phyloP scores from a whole-genome alignment of 2,329 filamentous ascomycete species.

The Aspergillus novoparasiticus region DNA sequence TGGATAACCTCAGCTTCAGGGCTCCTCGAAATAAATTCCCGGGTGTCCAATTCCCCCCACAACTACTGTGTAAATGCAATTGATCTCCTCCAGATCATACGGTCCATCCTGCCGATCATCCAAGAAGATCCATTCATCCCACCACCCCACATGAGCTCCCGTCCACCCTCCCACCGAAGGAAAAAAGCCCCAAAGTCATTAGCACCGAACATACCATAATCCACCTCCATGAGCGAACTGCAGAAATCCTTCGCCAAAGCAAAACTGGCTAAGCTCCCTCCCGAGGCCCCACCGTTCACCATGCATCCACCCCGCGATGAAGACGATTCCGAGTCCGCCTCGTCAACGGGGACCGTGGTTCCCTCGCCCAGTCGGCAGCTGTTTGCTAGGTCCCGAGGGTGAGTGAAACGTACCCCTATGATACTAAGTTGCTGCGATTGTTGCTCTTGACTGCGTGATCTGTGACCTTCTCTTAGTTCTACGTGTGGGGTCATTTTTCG shows the following conservation, averaged over 20 bases:
- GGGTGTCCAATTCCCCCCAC: not conserved
- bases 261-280: conserved; percentile 66
- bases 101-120: not conserved
- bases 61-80: not conserved
- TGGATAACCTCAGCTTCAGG: not conserved
- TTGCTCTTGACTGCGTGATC: not conserved
- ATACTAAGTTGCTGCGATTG: not conserved
- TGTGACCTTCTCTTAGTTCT: not conserved
- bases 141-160: conserved; percentile 4
- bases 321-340: conserved; percentile 81
- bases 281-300: conserved; percentile 52
- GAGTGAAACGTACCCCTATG: conserved; percentile 29
- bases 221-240: conserved; percentile 70
- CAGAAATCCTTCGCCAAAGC: conserved; percentile 78
- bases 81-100: not conserved
- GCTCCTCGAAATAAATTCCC: not conserved
- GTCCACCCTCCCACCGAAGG: not conserved
- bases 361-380: conserved; percentile 73
- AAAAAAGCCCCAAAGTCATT: not conserved
- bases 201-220: not conserved
- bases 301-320: conserved; percentile 35
- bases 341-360: conserved; percentile 88
- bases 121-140: not conserved
- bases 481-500: not conserved
- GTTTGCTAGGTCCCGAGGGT: conserved; percentile 72